phyloP scores from a whole-genome alignment of 208 protist species.

The Trypanosoma platydactyli region DNA sequence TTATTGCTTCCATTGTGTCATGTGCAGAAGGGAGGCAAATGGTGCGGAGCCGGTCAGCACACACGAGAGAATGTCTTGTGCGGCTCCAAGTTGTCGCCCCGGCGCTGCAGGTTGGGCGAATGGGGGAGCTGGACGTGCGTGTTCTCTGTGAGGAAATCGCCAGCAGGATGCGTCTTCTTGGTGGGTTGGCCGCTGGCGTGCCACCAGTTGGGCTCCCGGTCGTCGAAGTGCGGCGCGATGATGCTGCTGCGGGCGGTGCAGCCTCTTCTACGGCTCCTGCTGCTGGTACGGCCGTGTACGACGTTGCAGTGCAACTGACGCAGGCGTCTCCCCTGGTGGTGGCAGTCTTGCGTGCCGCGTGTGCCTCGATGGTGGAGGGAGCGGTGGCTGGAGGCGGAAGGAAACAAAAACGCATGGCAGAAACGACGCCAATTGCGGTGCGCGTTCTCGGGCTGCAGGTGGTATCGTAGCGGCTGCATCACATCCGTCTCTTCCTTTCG shows the following conservation, averaged over 20 bases:
- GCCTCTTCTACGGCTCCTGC: too few relatives aligned
- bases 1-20: too few relatives aligned
- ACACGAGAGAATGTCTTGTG: constrained; percentile 3
- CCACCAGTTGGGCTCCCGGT: not conserved
- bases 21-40: not conserved
- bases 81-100: constrained; percentile 1
- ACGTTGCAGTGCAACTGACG: constrained; percentile 15
- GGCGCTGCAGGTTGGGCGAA: not conserved
- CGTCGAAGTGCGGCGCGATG: not conserved
- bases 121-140: constrained; percentile 12
- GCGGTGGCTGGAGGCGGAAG: not conserved
- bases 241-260: not conserved
- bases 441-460: constrained; percentile 8
- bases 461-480: not conserved
- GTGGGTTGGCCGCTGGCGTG: constrained; percentile 13
- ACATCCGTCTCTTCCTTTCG: not conserved
- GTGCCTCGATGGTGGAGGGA: constrained; percentile 12
- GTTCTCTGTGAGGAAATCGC: constrained; percentile 12
- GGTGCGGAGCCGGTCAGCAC: not conserved
- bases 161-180: constrained; percentile 13
- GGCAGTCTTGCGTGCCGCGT: constrained; percentile 19
- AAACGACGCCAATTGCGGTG: constrained; percentile 18
- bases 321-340: constrained; percentile 12
- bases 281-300: not conserved
- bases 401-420: not conserved